Evolutionary conservation across 176 grass and related monocot genomes (phyloP).

Genomic region (Phyllostachys edulis): DNA sequence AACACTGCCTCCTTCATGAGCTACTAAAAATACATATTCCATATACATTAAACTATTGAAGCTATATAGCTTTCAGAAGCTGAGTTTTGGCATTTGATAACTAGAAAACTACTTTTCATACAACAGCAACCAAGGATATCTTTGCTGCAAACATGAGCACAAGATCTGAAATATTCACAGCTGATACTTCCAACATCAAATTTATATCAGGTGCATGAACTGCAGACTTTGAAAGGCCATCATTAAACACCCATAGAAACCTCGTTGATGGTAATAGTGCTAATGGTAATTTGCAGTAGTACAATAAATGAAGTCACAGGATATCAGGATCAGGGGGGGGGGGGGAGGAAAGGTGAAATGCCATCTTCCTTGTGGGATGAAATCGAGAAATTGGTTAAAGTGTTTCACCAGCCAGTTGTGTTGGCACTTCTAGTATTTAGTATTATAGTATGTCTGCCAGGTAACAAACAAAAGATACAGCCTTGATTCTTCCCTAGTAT

Average conservation of each 20-base stretch:
- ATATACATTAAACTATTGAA: neutral
- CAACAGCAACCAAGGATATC: neutral
- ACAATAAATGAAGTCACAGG: neutral
- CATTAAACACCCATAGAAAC: neutral
- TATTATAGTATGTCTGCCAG: neutral
- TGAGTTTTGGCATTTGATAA: neutral
- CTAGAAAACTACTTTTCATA: neutral
- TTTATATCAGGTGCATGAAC: neutral
- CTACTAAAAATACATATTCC: slow-evolving; percentile 8
- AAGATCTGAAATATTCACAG: neutral
- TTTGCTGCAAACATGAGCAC: neutral
- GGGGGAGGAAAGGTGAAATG: neutral
- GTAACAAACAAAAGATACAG: slow-evolving; percentile 13
- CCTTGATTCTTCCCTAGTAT: neutral
- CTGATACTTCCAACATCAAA: slow-evolving; percentile 6
- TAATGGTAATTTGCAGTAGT: neutral
- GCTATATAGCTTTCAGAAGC: neutral
- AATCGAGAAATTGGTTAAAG: neutral
- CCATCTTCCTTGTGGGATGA: neutral
- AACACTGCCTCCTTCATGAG: neutral
- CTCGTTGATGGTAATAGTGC: neutral
- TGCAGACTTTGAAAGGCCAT: neutral
- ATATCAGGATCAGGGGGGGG: neutral
- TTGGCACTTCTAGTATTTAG: neutral
- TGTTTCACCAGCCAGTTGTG: neutral